Evolutionary conservation across 805 yeast genomes (phyloP).

Genomic region (Candida anglica): DNA sequence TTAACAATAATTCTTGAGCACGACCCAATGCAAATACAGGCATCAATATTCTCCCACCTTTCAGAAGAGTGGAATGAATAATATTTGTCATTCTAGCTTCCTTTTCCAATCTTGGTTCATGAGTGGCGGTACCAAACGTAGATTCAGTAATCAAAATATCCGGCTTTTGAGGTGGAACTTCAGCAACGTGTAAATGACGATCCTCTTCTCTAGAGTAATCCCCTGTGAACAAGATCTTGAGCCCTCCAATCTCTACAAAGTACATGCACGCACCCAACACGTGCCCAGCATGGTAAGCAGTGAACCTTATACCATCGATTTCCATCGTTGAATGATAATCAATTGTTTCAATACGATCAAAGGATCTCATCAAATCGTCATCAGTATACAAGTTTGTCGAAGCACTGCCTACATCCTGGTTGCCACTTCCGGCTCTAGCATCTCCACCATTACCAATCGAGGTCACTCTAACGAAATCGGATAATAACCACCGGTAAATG

Average conservation of each 20-base stretch:
- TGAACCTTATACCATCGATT: slow-evolving; percentile 89
- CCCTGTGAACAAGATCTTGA: slow-evolving; percentile 87
- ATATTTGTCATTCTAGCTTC: slow-evolving; percentile 77
- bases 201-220: slow-evolving; percentile 96
- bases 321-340: slow-evolving; percentile 96
- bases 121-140: slow-evolving; percentile 97
- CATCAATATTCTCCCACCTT: slow-evolving; percentile 87
- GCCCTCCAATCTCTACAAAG: slow-evolving; percentile 89
- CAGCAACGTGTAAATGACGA: slow-evolving; percentile 93
- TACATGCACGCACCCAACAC: slow-evolving; percentile 99
- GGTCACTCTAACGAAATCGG: slow-evolving; percentile 92
- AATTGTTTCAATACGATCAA: slow-evolving; percentile 86
- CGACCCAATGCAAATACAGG: slow-evolving; percentile 97
- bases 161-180: slow-evolving; percentile 82
- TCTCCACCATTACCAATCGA: slow-evolving; percentile 49
- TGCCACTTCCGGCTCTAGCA: slow-evolving; percentile 16
- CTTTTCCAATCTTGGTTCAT: slow-evolving; percentile 83
- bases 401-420: slow-evolving; percentile 8
- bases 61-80: slow-evolving; percentile 76
- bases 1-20: slow-evolving; percentile 88
- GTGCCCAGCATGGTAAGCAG: slow-evolving; percentile 99
- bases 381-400: slow-evolving; percentile 66
- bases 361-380: slow-evolving; percentile 82
- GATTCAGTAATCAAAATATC: slow-evolving; percentile 92
- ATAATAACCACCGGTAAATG: slow-evolving; percentile 89